Evolutionary conservation across 805 yeast species (phyloP).

Genomic region (Sugiyamaella qingdaonensis): DNA sequence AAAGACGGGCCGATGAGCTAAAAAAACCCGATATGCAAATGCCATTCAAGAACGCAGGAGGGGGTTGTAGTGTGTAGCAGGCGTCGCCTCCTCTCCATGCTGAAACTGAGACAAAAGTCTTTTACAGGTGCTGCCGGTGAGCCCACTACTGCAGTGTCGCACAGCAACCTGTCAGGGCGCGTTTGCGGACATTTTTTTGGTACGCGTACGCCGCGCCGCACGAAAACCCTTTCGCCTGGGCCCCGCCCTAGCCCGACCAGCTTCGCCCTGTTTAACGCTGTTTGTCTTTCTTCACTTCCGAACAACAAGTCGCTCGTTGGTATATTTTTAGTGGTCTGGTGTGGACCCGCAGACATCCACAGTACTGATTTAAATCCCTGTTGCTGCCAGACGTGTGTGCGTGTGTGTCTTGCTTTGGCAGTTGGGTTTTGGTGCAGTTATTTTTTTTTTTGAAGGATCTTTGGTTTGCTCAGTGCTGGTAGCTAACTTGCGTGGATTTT

Average conservation of each 20-base stretch:
- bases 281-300: neutral
- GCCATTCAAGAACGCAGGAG: no score
- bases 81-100: no score
- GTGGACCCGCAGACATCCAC: no score
- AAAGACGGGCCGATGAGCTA: neutral
- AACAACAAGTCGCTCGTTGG: neutral
- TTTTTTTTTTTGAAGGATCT: neutral
- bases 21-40: no score
- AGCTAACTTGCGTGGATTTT: no score
- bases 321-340: neutral
- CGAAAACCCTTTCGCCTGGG: neutral
- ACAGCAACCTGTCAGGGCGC: neutral
- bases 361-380: no score
- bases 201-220: neutral
- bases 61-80: no score
- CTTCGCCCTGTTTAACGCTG: neutral
- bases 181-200: neutral
- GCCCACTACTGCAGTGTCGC: neutral
- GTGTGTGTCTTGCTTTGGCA: neutral
- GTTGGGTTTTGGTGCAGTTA: neutral
- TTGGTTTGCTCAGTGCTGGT: neutral
- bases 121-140: no score
- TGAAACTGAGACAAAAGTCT: no score
- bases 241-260: conserved; percentile 1
- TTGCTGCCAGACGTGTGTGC: no score